Percentiles rank a stretch among this genome's conserved stretches.
These are phyloP conservation scores for Hypholoma sublateritium DNA, from an alignment of 768 basidiomycete genomes.

Conservation along the genomic window DNA sequence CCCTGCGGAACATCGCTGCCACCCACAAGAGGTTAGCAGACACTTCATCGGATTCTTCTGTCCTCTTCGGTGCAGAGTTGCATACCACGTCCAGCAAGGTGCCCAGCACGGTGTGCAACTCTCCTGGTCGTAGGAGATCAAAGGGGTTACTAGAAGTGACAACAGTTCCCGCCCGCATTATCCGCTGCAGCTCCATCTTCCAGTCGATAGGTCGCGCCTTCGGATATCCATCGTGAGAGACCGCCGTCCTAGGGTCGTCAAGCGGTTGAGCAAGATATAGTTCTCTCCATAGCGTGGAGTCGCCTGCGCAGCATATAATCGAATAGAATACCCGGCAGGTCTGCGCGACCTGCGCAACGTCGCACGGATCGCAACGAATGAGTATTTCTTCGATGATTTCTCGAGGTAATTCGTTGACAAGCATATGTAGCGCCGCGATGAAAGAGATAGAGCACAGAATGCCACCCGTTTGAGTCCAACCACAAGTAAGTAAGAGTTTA, in stretches of 20 bases:
- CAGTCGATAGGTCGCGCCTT: slow-evolving; percentile 42
- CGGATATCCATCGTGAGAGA: slow-evolving; percentile 34
- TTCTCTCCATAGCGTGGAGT: slow-evolving; percentile 58
- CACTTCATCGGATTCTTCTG: slow-evolving; percentile 23
- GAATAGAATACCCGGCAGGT: slow-evolving; percentile 39
- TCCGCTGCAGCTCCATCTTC: slow-evolving; percentile 51
- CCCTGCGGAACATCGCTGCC: slow-evolving; percentile 37
- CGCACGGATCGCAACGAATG: slow-evolving; percentile 55
- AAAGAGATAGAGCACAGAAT: too few relatives aligned
- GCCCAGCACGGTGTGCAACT: slow-evolving; percentile 40
- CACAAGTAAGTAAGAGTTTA: not conserved
- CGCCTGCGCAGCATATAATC: slow-evolving; percentile 44
- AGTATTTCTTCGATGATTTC: slow-evolving; percentile 65
- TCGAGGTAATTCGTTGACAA: slow-evolving; percentile 43
- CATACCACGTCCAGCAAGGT: slow-evolving; percentile 53
- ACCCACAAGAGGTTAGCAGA: slow-evolving; percentile 57
- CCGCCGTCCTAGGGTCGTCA: slow-evolving; percentile 61
- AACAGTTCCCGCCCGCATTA: slow-evolving; percentile 56
- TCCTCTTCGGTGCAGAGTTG: slow-evolving; percentile 36
- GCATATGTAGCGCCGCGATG: slow-evolving; percentile 5
- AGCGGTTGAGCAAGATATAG: slow-evolving; percentile 64
- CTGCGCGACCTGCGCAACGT: slow-evolving; percentile 54
- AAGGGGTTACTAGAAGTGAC: slow-evolving; percentile 26
- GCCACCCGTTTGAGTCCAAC: too few relatives aligned
- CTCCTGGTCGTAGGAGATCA: slow-evolving; percentile 36